phyloP scores from a whole-genome alignment of 257 asterid species.

The Solanum pimpinellifolium region DNA sequence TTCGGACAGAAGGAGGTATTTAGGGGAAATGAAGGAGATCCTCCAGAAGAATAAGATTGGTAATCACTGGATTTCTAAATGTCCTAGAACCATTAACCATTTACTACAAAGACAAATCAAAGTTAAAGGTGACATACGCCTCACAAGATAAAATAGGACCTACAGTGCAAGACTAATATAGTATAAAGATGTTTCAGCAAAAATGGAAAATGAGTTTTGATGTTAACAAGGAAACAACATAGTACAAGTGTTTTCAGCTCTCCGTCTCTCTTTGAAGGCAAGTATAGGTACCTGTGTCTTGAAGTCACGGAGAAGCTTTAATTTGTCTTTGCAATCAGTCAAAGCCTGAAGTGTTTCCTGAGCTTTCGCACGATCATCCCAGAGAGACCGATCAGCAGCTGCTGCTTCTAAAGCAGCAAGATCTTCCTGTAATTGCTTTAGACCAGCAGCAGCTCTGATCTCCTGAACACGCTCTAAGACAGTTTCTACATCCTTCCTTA shows the following conservation, averaged over 20 bases:
- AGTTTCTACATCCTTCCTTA: slow-evolving; percentile 76
- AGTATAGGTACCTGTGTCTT: slow-evolving; percentile 55
- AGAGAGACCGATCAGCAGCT: slow-evolving; percentile 66
- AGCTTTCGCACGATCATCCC: slow-evolving; percentile 93
- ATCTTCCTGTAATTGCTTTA: slow-evolving; percentile 56
- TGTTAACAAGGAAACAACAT: not conserved
- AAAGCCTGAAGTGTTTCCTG: slow-evolving; percentile 86
- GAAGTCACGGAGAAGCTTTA: slow-evolving; percentile 76
- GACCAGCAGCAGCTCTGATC: slow-evolving; percentile 67
- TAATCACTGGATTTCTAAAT: not conserved
- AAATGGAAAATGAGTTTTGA: not conserved
- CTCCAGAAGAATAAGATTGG: not conserved
- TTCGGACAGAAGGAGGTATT: not conserved
- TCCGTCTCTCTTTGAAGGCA: not conserved
- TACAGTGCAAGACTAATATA: not conserved
- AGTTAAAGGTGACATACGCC: not conserved
- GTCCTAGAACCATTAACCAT: not conserved
- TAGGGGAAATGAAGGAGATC: not conserved
- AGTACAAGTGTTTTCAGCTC: not conserved
- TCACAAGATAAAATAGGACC: not conserved
- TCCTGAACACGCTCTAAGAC: slow-evolving; percentile 65
- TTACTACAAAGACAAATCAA: not conserved
- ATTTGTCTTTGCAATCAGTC: slow-evolving; percentile 82
- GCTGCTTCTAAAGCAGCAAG: slow-evolving; percentile 69
- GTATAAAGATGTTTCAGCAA: not conserved